Conservation (phyloP, 106 monocot genomes). For the Ottelia alismoides region DNA sequence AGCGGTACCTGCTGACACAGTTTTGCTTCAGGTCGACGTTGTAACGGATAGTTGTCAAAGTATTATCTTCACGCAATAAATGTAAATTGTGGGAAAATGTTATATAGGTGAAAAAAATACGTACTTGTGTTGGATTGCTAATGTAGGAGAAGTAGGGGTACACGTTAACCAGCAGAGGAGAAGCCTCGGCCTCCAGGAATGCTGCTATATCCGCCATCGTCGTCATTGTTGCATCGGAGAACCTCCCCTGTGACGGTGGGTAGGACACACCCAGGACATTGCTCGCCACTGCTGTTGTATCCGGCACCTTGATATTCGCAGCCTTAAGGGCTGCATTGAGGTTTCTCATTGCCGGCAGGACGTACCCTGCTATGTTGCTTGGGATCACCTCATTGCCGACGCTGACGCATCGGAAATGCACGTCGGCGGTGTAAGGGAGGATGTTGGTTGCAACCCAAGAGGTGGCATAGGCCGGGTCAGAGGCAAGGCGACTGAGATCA, state of each 20-base stretch:
- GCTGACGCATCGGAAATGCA: slow-evolving; percentile 28
- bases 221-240: background rate
- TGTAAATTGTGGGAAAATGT: no score
- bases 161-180: slow-evolving; percentile 26
- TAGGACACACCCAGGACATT: slow-evolving; percentile 16
- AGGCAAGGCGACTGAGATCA: slow-evolving; percentile 13
- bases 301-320: slow-evolving; percentile 10
- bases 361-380: slow-evolving; percentile 10
- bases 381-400: slow-evolving; percentile 47
- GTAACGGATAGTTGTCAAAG: no score
- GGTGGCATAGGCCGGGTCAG: slow-evolving; percentile 7
- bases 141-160: slow-evolving; percentile 43
- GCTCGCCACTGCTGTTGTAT: slow-evolving; percentile 13
- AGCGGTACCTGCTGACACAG: no score
- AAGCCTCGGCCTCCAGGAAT: background rate
- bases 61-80: no score
- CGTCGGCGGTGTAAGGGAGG: slow-evolving; percentile 9
- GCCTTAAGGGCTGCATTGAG: slow-evolving; percentile 16
- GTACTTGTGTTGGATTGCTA: slow-evolving; percentile 3
- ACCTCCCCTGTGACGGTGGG: slow-evolving; percentile 15
- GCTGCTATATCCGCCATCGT: slow-evolving; percentile 16
- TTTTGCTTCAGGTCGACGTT: no score
- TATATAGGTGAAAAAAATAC: no score
- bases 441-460: slow-evolving; percentile 17
- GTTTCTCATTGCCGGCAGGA: slow-evolving; percentile 34